A percentile compares a stretch with the other conserved stretches of the same genome.
Evolutionary conservation across 106 monocot species (phyloP).

Genomic region (Narthecium ossifragum): DNA sequence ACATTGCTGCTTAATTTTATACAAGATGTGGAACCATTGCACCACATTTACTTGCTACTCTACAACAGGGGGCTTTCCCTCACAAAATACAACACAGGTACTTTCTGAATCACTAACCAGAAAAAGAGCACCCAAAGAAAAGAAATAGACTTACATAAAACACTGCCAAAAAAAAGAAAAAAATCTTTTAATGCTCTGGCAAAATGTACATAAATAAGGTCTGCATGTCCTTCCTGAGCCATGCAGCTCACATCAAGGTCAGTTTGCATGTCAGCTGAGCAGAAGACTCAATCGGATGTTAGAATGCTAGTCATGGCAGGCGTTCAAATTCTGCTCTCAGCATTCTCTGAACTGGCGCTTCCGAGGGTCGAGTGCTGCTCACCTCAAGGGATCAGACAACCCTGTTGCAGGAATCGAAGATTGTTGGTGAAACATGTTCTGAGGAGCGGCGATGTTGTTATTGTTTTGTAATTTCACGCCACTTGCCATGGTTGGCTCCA

Average conservation of each 20-base stretch:
- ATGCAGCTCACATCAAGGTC: background rate
- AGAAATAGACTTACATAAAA: background rate
- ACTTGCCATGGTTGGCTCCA: slow-evolving; percentile 39
- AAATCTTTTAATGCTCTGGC: too few relatives aligned
- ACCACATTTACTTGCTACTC: too few relatives aligned
- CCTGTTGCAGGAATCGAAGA: slow-evolving; percentile 45
- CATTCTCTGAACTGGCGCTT: slow-evolving; percentile 10
- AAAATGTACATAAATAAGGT: background rate
- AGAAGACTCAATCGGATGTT: slow-evolving; percentile 1
- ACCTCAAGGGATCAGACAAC: slow-evolving; percentile 13
- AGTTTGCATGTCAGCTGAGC: slow-evolving; percentile 1
- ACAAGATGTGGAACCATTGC: background rate
- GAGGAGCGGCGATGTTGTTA: slow-evolving; percentile 14
- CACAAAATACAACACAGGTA: too few relatives aligned
- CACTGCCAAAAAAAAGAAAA: background rate
- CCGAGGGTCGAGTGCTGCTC: slow-evolving; percentile 3
- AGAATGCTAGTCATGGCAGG: slow-evolving; percentile 63
- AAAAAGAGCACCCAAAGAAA: background rate
- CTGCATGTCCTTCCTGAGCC: background rate
- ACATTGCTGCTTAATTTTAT: background rate
- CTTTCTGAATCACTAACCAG: too few relatives aligned
- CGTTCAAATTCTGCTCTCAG: slow-evolving; percentile 33
- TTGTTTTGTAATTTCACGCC: slow-evolving; percentile 11
- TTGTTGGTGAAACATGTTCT: slow-evolving; percentile 13
- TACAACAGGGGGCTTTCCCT: too few relatives aligned